phyloP scores from a whole-genome alignment of 2,329 filamentous ascomycete genomes.

The Fusarium vanettenii region DNA sequence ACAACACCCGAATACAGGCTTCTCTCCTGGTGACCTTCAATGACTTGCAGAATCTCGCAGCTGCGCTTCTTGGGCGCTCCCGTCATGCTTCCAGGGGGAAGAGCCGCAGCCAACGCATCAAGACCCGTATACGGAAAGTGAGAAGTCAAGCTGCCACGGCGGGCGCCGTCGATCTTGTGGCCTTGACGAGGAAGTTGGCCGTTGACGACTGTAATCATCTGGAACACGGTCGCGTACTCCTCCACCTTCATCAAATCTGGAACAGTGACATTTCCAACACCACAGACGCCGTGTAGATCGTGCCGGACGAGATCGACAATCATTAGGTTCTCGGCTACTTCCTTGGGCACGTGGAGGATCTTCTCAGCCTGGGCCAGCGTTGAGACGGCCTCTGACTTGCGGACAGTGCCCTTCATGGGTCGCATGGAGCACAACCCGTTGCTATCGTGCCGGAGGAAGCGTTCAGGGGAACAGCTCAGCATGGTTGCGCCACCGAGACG shows the following conservation, averaged over 20 bases:
- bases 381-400: conserved; percentile 73
- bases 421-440: conserved; percentile 79
- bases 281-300: conserved; percentile 87
- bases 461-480: conserved; percentile 87
- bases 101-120: conserved; percentile 79
- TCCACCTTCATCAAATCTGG: conserved; percentile 86
- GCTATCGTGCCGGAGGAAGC: conserved; percentile 74
- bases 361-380: conserved; percentile 78
- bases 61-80: conserved; percentile 94
- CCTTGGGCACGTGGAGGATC: conserved; percentile 84
- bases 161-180: conserved; percentile 20
- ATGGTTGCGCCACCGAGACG: conserved; percentile 77
- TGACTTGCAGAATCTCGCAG: conserved; percentile 80
- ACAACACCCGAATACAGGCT: conserved; percentile 90
- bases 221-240: conserved; percentile 90
- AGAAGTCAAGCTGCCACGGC: conserved; percentile 5
- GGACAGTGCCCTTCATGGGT: conserved; percentile 97
- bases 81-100: conserved; percentile 96
- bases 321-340: conserved; percentile 97
- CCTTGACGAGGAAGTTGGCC: conserved; percentile 64
- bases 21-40: conserved; percentile 73
- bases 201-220: conserved; percentile 90
- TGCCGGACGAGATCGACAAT: conserved; percentile 97
- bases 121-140: conserved; percentile 66
- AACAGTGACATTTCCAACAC: conserved; percentile 78